Conservation (phyloP, 1,284 basidiomycete species). For the Tremellales sp. region DNA sequence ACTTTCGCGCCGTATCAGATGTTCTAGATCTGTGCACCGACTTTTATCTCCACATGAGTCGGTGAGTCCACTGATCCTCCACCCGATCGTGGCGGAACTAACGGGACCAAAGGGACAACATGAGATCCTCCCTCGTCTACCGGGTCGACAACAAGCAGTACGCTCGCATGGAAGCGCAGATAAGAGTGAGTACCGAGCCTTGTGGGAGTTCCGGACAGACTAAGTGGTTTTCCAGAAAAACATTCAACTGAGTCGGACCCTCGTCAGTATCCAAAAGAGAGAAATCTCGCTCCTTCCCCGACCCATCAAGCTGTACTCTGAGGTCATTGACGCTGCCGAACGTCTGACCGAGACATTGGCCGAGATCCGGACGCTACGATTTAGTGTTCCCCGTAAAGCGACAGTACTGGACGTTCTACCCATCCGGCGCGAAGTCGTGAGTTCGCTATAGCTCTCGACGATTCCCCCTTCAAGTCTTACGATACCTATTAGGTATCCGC, state of each 20-base stretch:
- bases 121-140: constrained; percentile 43
- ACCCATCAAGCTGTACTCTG: constrained; percentile 46
- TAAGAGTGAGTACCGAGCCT: constrained; percentile 19
- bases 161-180: constrained; percentile 24
- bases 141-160: constrained; percentile 36
- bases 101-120: constrained; percentile 32
- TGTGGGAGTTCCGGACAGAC: neutral
- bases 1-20: constrained; percentile 42
- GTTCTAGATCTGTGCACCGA: constrained; percentile 41
- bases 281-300: constrained; percentile 52
- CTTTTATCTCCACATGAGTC: constrained; percentile 44
- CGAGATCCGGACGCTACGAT: constrained; percentile 48
- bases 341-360: constrained; percentile 45
- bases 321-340: constrained; percentile 47
- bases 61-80: constrained; percentile 10
- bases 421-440: constrained; percentile 49
- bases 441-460: constrained; percentile 5
- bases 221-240: constrained; percentile 15
- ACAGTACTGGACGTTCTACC: constrained; percentile 52
- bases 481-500: constrained; percentile 33
- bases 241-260: constrained; percentile 31
- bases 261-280: constrained; percentile 42
- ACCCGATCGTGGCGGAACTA: neutral
- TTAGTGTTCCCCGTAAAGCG: constrained; percentile 44
- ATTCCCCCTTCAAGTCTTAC: neutral